Evolutionary conservation across 352 stramenopile species (phyloP).

Genomic region (Globisporangium abappressorium): DNA sequence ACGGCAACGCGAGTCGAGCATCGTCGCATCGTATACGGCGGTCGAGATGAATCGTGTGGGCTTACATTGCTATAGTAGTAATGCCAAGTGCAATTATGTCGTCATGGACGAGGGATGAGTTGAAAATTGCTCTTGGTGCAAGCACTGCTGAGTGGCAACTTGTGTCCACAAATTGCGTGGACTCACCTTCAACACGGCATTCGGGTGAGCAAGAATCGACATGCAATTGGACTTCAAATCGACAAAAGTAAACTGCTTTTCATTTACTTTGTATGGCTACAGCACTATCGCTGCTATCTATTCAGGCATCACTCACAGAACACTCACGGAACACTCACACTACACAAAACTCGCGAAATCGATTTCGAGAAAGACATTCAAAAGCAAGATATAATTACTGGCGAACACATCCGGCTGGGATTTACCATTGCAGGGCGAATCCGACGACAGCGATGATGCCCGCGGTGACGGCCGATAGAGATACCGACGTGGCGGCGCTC

Average conservation of each 20-base stretch:
- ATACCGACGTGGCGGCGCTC: constrained; percentile 7
- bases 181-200: not conserved
- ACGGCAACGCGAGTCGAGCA: too few species aligned
- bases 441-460: not conserved
- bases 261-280: not conserved
- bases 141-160: too few species aligned
- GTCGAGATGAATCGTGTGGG: too few species aligned
- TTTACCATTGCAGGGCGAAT: constrained; percentile 17
- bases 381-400: constrained; percentile 1
- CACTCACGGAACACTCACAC: not conserved
- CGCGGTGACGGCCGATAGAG: constrained; percentile 6
- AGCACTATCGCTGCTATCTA: not conserved
- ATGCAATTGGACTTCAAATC: not conserved
- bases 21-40: too few species aligned
- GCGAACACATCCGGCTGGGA: not conserved
- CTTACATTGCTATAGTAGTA: too few species aligned
- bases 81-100: too few species aligned
- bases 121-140: too few species aligned
- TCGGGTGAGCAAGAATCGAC: not conserved
- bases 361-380: constrained; percentile 1
- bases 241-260: not conserved
- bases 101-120: too few species aligned
- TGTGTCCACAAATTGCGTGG: too few species aligned
- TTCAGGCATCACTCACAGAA: not conserved
- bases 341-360: constrained; percentile 2